Percentiles rank a stretch among this genome's conserved stretches.
phyloP scores from a whole-genome alignment of 345 rosid species.

The Erucastrum elatum region DNA sequence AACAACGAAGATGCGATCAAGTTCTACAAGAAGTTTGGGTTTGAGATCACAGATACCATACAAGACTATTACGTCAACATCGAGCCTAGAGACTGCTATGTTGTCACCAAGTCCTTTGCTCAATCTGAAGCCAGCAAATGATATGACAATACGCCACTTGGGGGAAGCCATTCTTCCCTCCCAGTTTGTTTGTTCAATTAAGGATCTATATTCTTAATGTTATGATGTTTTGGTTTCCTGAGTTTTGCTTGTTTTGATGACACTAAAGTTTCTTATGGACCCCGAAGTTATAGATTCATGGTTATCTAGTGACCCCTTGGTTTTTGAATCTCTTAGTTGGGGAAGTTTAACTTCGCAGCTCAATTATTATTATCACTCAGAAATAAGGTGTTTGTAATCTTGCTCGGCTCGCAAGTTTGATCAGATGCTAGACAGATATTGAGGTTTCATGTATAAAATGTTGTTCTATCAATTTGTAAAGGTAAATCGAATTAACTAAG shows the following conservation, averaged over 20 bases:
- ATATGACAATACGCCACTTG: slow-evolving; percentile 18
- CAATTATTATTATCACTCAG: not conserved
- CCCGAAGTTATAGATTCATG: slow-evolving; percentile 1
- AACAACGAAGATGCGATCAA: slow-evolving; percentile 93
- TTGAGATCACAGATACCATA: slow-evolving; percentile 83
- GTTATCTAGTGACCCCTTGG: not conserved
- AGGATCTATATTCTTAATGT: not conserved
- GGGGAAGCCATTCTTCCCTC: slow-evolving; percentile 36
- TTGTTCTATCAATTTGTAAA: too few relatives aligned
- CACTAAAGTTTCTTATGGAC: not conserved
- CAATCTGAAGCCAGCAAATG: slow-evolving; percentile 57
- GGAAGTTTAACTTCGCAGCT: not conserved
- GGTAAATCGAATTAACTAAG: too few relatives aligned
- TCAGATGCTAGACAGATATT: not conserved
- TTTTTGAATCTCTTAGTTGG: slow-evolving; percentile 2
- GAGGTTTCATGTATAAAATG: not conserved
- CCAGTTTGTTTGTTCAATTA: slow-evolving; percentile 12
- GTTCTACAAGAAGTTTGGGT: slow-evolving; percentile 92
- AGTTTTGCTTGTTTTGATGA: slow-evolving; percentile 24
- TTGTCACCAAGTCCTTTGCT: slow-evolving; percentile 62
- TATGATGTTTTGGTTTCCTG: not conserved
- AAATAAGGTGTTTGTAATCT: not conserved
- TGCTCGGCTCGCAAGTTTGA: not conserved
- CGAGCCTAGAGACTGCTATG: slow-evolving; percentile 83
- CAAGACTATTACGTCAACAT: slow-evolving; percentile 82